A percentile compares a stretch with the other conserved stretches of the same genome.
phyloP scores from a whole-genome alignment of 129 eudicot species.

The Escallonia rubra region DNA sequence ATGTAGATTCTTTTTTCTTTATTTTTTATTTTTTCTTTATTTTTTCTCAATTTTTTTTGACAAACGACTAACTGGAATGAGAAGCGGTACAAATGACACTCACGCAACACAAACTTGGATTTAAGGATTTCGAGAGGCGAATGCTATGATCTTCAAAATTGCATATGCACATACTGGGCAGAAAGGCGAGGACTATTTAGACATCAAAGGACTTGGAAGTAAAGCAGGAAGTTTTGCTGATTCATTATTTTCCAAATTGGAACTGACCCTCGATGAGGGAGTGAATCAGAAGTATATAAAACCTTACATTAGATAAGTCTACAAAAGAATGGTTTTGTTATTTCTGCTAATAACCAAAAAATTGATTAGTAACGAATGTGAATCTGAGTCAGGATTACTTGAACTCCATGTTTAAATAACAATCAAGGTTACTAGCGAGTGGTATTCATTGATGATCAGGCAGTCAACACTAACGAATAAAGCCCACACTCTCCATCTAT shows the following conservation, averaged over 20 bases:
- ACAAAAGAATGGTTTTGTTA: constrained; percentile 26
- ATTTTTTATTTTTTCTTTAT: constrained; percentile 4
- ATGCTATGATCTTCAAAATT: constrained; percentile 28
- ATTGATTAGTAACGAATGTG: constrained; percentile 31
- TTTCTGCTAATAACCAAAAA: constrained; percentile 36
- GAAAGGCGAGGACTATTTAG: constrained; percentile 29
- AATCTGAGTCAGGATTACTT: constrained; percentile 33
- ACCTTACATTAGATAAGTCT: constrained; percentile 32
- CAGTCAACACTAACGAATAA: constrained; percentile 20
- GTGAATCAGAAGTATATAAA: constrained; percentile 30
- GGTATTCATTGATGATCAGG: constrained; percentile 22
- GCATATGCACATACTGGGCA: constrained; percentile 35
- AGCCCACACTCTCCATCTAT: constrained; percentile 31
- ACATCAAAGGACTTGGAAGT: constrained; percentile 19
- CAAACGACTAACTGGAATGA: constrained; percentile 16
- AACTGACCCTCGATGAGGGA: constrained; percentile 40
- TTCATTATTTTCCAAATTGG: constrained; percentile 15
- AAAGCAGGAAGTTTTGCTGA: constrained; percentile 13
- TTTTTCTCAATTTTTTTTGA: neutral
- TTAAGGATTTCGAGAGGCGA: constrained; percentile 69
- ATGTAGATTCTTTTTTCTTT: neutral
- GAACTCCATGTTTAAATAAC: constrained; percentile 27
- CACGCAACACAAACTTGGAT: constrained; percentile 2
- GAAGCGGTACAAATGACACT: constrained; percentile 6
- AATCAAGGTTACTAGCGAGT: constrained; percentile 22